Evolutionary conservation across 192 early-diverging fungal species (phyloP), one percentile per base, ranked within the genome.

Genomic region (Umbelopsis ramanniana): DNA sequence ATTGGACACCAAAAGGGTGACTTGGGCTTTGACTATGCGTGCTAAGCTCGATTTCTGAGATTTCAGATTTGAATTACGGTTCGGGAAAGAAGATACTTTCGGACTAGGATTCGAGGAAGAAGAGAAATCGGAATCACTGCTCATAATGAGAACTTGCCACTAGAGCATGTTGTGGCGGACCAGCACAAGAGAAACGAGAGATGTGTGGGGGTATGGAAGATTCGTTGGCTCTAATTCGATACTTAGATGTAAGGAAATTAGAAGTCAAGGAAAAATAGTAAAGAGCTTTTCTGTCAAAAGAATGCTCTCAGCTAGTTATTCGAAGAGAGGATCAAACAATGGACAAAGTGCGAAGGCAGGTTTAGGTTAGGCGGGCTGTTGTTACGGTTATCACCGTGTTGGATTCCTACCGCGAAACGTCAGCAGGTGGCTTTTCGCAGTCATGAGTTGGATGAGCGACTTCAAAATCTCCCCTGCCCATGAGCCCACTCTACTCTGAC

Each of bases 11-110:
- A 86, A 74, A 46, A 88, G 75, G 52, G 74, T 76, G 52, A 86
- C 82, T 79, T 88, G 86, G 72, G 86, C 86, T 74, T 84, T 88
- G 53, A 86, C 84, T 54, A 88, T 86, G 38, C 79, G 84, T 72
- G 74, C 73, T 74, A 88, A 80, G 71, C 80, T 81, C 48, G 81
- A 66, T 72, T 75, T 80, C 47, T 83, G 78, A 47, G 82, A 72
- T 66, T 67, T 77, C 37, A 76, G 78, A 71, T 76, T 84, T 68
- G 78, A 74, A 48, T 67, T 67, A 71, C 79, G 77, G 52, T 72
- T 74, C 75, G 82, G 70, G 68, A 77, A 78, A 72, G 85, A 81
- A 52, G 82, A 81, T 67, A 81, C 69, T 48, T 82, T 69, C 71
- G 79, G 70, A 67, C 47, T 70, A 78, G 80, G 78, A 63, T 63